These are phyloP conservation scores for Trypanosoma congolense DNA, from an alignment of 208 protist species.

Conservation along the genomic window DNA sequence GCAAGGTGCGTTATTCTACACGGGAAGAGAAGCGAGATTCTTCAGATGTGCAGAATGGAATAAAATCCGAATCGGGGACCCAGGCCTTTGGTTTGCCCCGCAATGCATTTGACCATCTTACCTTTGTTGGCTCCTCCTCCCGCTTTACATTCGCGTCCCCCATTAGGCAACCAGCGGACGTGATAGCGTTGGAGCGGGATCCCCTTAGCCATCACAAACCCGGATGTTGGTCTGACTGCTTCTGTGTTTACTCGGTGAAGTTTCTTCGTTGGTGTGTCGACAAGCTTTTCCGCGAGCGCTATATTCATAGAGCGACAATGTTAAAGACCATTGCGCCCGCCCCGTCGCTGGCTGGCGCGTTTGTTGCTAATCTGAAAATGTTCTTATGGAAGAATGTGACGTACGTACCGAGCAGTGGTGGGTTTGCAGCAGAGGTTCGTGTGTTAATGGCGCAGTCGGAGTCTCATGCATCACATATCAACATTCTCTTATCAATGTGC, in stretches of 20 bases:
- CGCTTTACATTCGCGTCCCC: slow-evolving; percentile 37
- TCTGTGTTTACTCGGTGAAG: slow-evolving; percentile 64
- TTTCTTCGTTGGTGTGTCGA: slow-evolving; percentile 65
- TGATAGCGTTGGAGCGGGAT: slow-evolving; percentile 54
- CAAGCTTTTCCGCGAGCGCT: slow-evolving; percentile 64
- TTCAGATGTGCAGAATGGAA: too few species aligned
- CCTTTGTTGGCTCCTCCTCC: slow-evolving; percentile 66
- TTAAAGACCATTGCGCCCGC: slow-evolving; percentile 49
- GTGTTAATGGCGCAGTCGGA: slow-evolving; percentile 58
- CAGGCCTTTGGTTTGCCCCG: too few species aligned
- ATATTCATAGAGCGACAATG: slow-evolving; percentile 76
- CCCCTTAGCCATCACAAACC: slow-evolving; percentile 54
- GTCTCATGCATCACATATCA: slow-evolving; percentile 54
- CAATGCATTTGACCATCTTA: too few species aligned
- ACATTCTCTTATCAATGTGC: slow-evolving; percentile 56
- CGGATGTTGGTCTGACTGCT: slow-evolving; percentile 51
- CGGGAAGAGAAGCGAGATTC: too few species aligned
- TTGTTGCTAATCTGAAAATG: slow-evolving; percentile 49
- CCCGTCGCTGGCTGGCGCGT: slow-evolving; percentile 38
- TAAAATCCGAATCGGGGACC: too few species aligned
- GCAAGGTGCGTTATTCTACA: too few species aligned
- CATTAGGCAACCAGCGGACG: slow-evolving; percentile 19
- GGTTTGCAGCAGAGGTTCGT: slow-evolving; percentile 26
- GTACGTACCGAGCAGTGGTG: neutral
- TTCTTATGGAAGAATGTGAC: slow-evolving; percentile 17